Evolutionary conservation across 1,284 basidiomycete species (phyloP), one percentile per base, ranked within the genome.

Genomic region (Cryptococcus hybrid): DNA sequence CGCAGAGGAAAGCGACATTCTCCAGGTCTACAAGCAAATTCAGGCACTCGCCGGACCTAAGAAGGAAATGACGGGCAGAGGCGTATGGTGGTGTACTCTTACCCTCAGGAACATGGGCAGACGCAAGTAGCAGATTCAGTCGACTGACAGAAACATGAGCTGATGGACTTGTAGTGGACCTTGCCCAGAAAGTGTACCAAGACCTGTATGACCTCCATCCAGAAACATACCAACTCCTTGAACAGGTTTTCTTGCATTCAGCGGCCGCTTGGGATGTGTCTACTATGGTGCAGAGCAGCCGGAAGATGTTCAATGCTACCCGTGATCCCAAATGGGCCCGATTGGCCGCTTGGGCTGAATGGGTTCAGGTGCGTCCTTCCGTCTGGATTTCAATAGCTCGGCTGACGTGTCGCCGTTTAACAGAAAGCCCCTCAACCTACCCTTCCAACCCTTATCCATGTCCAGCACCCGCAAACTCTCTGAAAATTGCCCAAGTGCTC

Each of bases 231-330:
- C 66, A 70, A 42, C 47, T 71, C 3, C 70, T 69, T 0, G 68
- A 74, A 60, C 70, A 74, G 59, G 68, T 74, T 13, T 69, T 73
- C 52, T 56, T 73, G 11, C 50, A 61, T 44, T 66, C 74, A 7
- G 64, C 64, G 0, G 67, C 68, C 0, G 58, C 63, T 2, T 59
- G 65, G 40, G 62, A 76, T 52, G 64, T 62, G 1, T 60, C 60
- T 2, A 52, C 51, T 3, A 65, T 73, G 66, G 58, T 66, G 9
- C 12, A 57, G 8, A 64, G 60, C 34, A 65, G 64, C 61, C 59
- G 70, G 49, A 75, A 74, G 62, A 55, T 73, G 64, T 75, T 70
- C 62, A 74, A 73, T 54, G 43, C 57, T 50, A 60, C 62, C 12
- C 68, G 70, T 55, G 59, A 60, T 2, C 55, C 66, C 4, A 56